These are phyloP conservation scores for Arctostaphylos glauca DNA, from an alignment of 148 eudicot genomes.

Conservation along the genomic window DNA sequence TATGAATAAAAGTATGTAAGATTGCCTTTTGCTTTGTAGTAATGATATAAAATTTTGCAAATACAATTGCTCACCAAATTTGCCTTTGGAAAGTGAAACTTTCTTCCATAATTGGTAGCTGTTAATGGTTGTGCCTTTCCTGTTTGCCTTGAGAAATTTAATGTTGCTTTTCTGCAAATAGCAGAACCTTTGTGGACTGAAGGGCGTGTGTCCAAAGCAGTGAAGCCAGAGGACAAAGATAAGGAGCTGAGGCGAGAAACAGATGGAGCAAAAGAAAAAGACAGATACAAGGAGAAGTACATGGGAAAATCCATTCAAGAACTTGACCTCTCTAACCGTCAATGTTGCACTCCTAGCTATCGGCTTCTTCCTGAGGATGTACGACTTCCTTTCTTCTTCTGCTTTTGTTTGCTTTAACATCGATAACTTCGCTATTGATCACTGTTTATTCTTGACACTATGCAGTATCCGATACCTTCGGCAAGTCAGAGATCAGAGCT, in stretches of 20 bases:
- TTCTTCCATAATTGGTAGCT: neutral
- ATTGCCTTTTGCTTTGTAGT: neutral
- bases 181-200: conserved; percentile 75
- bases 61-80: neutral
- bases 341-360: conserved; percentile 93
- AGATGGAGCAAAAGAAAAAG: conserved; percentile 73
- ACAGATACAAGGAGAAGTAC: conserved; percentile 56
- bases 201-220: conserved; percentile 49
- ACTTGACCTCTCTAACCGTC: conserved; percentile 86
- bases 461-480: conserved; percentile 84
- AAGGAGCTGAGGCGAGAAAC: conserved; percentile 67
- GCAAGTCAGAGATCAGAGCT: conserved; percentile 93
- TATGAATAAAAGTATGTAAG: conserved; percentile 76
- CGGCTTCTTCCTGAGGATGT: conserved; percentile 96
- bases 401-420: conserved; percentile 14
- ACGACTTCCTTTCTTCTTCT: conserved; percentile 14
- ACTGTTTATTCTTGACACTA: conserved; percentile 5
- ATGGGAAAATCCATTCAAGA: conserved; percentile 89
- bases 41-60: neutral
- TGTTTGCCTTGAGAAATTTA: conserved; percentile 14
- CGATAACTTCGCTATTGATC: conserved; percentile 10
- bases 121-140: neutral
- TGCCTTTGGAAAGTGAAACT: neutral
- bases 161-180: conserved; percentile 14
- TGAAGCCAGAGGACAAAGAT: conserved; percentile 67